Evolutionary conservation across 129 eudicot species (phyloP).

Genomic region (Tagetes patula): DNA sequence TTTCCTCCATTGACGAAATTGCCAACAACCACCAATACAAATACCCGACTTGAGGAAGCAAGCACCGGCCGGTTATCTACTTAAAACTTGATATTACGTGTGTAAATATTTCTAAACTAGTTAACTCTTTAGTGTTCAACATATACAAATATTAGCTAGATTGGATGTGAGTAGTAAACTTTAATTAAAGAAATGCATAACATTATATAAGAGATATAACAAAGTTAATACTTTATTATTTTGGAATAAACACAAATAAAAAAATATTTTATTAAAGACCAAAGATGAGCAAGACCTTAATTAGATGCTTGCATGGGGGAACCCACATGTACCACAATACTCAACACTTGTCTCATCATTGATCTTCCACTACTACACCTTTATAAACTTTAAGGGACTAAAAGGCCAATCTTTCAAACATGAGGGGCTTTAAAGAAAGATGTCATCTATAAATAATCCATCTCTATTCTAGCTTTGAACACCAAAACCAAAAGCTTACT

Average conservation of each 20-base stretch:
- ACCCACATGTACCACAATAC: conserved; percentile 25
- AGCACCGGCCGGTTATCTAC: too few species aligned
- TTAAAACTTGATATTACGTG: too few species aligned
- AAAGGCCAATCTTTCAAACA: not conserved
- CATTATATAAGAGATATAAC: not conserved
- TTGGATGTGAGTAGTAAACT: not conserved
- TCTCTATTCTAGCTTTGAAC: not conserved
- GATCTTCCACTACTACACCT: conserved; percentile 5
- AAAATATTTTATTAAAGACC: conserved; percentile 2
- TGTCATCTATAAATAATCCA: conserved; percentile 23
- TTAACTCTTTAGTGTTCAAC: not conserved
- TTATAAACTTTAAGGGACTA: conserved; percentile 9
- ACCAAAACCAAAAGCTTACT: not conserved
- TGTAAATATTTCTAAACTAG: too few species aligned
- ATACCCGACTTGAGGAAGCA: too few species aligned
- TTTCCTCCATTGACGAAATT: too few species aligned
- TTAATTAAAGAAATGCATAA: too few species aligned
- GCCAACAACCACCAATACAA: too few species aligned
- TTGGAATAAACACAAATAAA: not conserved
- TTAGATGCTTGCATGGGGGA: conserved; percentile 13
- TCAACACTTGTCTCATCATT: conserved; percentile 5
- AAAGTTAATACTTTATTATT: not conserved
- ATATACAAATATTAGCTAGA: not conserved
- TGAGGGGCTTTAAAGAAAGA: conserved; percentile 14
- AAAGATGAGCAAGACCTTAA: conserved; percentile 6